Evolutionary conservation across 768 basidiomycete genomes (phyloP), one percentile per base, ranked within the genome.

Genomic region (Tricholoma hemisulphureum): DNA sequence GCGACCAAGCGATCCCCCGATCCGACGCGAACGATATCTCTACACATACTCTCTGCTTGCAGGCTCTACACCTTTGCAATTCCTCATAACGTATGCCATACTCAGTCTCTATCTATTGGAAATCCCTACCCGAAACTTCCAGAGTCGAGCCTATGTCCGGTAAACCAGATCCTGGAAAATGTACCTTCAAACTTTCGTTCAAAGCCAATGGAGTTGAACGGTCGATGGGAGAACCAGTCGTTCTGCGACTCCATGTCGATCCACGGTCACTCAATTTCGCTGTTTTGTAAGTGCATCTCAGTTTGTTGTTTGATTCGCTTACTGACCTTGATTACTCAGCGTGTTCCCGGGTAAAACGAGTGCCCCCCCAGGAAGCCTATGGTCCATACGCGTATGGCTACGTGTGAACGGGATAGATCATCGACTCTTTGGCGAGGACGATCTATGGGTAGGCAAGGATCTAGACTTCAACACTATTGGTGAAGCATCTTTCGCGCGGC

Each of bases 401-500:
- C 77, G 83, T 13, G 77, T 77, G 5, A 79, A 79, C 29, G 77
- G 74, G n/a, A 70, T 83, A 34, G 83, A 88, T 56, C 87, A 87
- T 58, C 80, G 85, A 32, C 55, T 88, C 43, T 88, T 89, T 62
- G 78, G 79, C 32, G 83, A 84, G 18, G 83, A 86, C 61, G 83
- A 86, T 24, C 65, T 88, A 24, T 88, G 85, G 85, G 71, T 88
- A 11, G 86, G 83, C 16, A 83, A 75, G 64, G 85, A 89, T 64
- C 84, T 83, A 4, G 85, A 88, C 63, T 88, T 89, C 65, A 68
- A 72, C 43, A 72, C 80, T 2, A 81, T 89, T 41, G 71, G 73
- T 18, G 80, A 87, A 45, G 84, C 83, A 9, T 80, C 81, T 1
- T 83, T 85, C 63, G 82, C 84, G 37, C 67, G 77, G 31, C 67